Evolutionary conservation across 2,329 filamentous ascomycete genomes (phyloP).

Genomic region (Penicillium italicum): DNA sequence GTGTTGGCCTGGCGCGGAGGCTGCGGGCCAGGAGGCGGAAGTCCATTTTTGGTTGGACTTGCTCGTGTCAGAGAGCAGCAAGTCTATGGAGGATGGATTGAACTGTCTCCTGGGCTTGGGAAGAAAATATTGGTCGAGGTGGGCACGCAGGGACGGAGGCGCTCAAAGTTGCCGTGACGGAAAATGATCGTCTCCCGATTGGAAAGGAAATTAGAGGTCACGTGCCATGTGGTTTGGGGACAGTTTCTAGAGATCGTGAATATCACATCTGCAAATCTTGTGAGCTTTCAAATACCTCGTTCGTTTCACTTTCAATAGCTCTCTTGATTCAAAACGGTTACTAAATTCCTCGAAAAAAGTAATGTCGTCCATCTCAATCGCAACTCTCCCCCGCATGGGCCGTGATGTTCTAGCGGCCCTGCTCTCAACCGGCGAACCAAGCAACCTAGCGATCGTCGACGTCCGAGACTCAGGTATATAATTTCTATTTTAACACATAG

Average conservation of each 20-base stretch:
- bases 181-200: conserved; percentile 17
- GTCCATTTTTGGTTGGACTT: conserved; percentile 28
- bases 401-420: conserved; percentile 65
- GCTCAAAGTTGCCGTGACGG: conserved; percentile 10
- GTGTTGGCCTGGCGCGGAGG: conserved; percentile 33
- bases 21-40: conserved; percentile 30
- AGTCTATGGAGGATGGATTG: conserved; percentile 1
- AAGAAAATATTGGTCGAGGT: conserved; percentile 4
- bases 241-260: background rate
- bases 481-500: background rate
- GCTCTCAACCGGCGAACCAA: conserved; percentile 49
- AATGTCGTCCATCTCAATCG: conserved; percentile 57
- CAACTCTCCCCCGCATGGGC: conserved; percentile 63
- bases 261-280: conserved; percentile 7
- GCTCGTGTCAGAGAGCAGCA: background rate
- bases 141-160: background rate
- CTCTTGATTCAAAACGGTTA: background rate
- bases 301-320: background rate
- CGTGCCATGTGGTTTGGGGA: conserved; percentile 10
- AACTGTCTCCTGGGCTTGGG: background rate
- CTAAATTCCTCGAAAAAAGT: no score
- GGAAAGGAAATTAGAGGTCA: conserved; percentile 26
- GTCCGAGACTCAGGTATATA: conserved; percentile 73
- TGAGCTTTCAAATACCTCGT: background rate
- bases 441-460: conserved; percentile 71